Evolutionary conservation across 805 yeast genomes (phyloP).

Genomic region (Lipomyces spencermartinsiae): DNA sequence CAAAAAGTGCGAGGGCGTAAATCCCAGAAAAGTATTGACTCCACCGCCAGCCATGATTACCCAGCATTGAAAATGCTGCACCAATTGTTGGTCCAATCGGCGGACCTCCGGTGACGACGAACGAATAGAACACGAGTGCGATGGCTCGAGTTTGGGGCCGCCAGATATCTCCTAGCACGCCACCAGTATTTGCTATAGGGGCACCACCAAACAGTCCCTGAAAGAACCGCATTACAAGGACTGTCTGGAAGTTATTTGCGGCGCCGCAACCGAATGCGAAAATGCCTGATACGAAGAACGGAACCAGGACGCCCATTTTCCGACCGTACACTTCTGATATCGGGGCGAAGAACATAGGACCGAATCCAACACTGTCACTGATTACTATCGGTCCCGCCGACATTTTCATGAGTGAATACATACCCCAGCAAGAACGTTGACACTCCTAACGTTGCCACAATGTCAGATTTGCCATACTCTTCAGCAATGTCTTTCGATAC

Average conservation of each 20-base stretch:
- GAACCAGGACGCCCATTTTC: conserved; percentile 53
- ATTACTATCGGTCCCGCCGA: background rate
- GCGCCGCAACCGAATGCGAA: conserved; percentile 60
- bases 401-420: background rate
- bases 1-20: conserved; percentile 46
- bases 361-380: conserved; percentile 48
- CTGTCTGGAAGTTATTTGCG: conserved; percentile 56
- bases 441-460: conserved; percentile 32
- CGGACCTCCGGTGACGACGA: conserved; percentile 54
- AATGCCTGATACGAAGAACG: conserved; percentile 50
- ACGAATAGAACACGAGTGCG: conserved; percentile 58
- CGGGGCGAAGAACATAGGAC: conserved; percentile 72
- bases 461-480: conserved; percentile 14
- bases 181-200: conserved; percentile 65
- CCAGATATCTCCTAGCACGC: conserved; percentile 64
- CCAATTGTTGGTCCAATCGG: conserved; percentile 57
- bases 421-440: conserved; percentile 31
- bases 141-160: conserved; percentile 58
- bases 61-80: conserved; percentile 54
- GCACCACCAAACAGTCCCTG: conserved; percentile 67
- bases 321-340: conserved; percentile 52
- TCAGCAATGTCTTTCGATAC: conserved; percentile 18
- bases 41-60: conserved; percentile 62
- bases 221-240: conserved; percentile 61
- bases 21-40: conserved; percentile 60